Percentiles rank a stretch among this genome's conserved stretches.
These are phyloP conservation scores for Fusarium sp. DNA, from an alignment of 2,329 filamentous ascomycete genomes.

Conservation along the genomic window DNA sequence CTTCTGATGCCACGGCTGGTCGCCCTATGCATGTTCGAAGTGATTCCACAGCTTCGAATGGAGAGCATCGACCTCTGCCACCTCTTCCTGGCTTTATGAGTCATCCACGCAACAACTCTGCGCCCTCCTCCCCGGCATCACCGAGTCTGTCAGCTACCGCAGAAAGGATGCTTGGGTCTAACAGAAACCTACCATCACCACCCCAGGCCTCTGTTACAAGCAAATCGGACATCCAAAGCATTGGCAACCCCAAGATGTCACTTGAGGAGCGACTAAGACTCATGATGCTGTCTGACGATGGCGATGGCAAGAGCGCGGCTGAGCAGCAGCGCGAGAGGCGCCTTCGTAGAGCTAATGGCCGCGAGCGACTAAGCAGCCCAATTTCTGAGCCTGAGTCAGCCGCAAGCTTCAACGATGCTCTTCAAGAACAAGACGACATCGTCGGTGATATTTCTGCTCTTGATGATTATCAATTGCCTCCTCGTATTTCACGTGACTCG, in stretches of 20 bases:
- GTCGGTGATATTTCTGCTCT: slow-evolving; percentile 69
- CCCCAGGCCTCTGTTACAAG: slow-evolving; percentile 73
- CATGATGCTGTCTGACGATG: slow-evolving; percentile 85
- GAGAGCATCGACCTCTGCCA: slow-evolving; percentile 85
- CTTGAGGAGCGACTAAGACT: slow-evolving; percentile 86
- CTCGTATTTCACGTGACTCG: slow-evolving; percentile 91
- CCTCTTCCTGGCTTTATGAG: slow-evolving; percentile 76
- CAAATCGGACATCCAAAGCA: slow-evolving; percentile 82
- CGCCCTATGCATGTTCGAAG: slow-evolving; percentile 71
- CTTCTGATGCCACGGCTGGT: slow-evolving; percentile 54
- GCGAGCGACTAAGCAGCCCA: slow-evolving; percentile 61
- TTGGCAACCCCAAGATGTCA: slow-evolving; percentile 80
- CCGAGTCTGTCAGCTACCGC: slow-evolving; percentile 75
- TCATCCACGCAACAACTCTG: slow-evolving; percentile 53
- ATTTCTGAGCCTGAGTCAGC: slow-evolving; percentile 53
- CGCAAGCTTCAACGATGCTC: slow-evolving; percentile 48
- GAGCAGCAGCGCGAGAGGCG: slow-evolving; percentile 76
- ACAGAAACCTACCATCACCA: slow-evolving; percentile 77
- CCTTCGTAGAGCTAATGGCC: slow-evolving; percentile 70
- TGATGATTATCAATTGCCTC: slow-evolving; percentile 73
- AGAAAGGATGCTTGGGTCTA: slow-evolving; percentile 75
- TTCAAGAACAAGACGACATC: slow-evolving; percentile 69
- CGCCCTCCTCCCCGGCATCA: slow-evolving; percentile 65
- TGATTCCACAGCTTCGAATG: slow-evolving; percentile 81
- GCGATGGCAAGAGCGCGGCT: slow-evolving; percentile 66